These are phyloP conservation scores for Arthroderma sp. DNA, from an alignment of 2,329 filamentous ascomycete genomes.

Conservation along the genomic window DNA sequence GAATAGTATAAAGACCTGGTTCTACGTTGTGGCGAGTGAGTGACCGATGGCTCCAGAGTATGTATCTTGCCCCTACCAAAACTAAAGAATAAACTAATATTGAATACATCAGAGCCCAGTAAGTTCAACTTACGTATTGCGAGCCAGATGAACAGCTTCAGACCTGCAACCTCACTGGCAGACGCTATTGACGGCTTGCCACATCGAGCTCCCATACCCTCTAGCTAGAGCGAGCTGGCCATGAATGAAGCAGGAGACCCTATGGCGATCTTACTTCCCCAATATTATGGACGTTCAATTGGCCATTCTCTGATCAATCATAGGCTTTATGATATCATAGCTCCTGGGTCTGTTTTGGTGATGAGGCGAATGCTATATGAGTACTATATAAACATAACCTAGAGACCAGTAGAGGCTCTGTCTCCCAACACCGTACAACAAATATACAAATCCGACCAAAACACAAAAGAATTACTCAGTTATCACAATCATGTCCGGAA, in stretches of 20 bases:
- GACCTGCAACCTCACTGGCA: background rate
- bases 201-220: background rate
- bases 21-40: background rate
- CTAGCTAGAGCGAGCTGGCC: background rate
- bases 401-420: background rate
- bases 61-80: background rate
- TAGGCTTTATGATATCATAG: background rate
- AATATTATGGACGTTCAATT: background rate
- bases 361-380: background rate
- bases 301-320: background rate
- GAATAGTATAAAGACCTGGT: background rate
- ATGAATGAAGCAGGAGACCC: background rate
- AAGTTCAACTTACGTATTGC: background rate
- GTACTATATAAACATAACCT: background rate
- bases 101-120: background rate
- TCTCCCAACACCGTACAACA: background rate
- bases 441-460: background rate
- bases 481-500: conserved; percentile 12
- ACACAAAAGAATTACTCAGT: background rate
- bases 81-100: background rate
- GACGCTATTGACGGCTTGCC: background rate
- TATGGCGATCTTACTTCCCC: background rate
- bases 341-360: background rate
- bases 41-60: background rate
- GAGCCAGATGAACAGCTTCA: background rate